Base-by-base conservation (phyloP, 345 rosid species). In the Microcos paniculata region DNA sequence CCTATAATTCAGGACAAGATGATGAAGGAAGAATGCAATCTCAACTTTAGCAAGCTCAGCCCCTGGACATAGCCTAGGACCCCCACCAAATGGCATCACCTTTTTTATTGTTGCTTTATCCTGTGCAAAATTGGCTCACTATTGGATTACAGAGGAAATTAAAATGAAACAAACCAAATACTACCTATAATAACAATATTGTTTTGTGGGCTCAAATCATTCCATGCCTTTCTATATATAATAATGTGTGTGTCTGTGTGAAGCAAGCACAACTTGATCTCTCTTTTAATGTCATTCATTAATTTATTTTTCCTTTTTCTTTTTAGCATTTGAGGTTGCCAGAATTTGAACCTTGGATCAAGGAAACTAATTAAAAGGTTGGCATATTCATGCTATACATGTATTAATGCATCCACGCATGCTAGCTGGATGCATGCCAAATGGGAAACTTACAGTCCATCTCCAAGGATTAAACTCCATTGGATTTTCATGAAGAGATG, bases 31-130 rank as follows among this genome's bases (percentile, higher is more conserved):
- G 76, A 91, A 88, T 19, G 95, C 85, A 31, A 73, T 82, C 80
- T 80, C 90, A n/a, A 91, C 84, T 83, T 85, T 88, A 72, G 94
- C 98, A 56, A 94, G 89, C 57, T 92, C 97, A 61, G 87, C 87
- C 51, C 98, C 98, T 26, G 98, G 97, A 76, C 97, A 94, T 10
- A 88, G 80, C 71, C 97, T 74, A 49, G 86, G 74, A 71, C 98
- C 98, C 62, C 98, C 98, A 70, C 98, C 98, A 77, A 92, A 92
- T 35, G 97, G 89, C 81, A 79, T 91, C 82, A 90, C 86, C 49
- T 84, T 94, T 79, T 77, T 90, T 75, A 62, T 73, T 66, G 79
- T 85, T 77, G 70, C 89, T 78, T 89, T 84, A 30, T 90, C 92
- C 94, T 90, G 82, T 38, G 56, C 10, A 72, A 38, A 33, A 7